Conservation (phyloP, 306 rosid species). For the Inga laurina region DNA sequence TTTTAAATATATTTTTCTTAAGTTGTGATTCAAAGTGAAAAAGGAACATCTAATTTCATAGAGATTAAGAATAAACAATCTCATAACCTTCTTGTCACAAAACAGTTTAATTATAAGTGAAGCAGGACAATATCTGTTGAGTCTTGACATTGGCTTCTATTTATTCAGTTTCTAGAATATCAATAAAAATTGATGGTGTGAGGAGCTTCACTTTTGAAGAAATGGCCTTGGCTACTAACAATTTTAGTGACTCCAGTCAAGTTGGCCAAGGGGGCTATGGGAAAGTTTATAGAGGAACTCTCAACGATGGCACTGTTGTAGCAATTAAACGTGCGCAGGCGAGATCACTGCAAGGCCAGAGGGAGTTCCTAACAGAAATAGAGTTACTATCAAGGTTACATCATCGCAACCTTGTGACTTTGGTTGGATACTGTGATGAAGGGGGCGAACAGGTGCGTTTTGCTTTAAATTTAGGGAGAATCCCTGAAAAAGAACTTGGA, state of each 20-base stretch:
- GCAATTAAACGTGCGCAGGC: slow-evolving; percentile 92
- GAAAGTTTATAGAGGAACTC: slow-evolving; percentile 73
- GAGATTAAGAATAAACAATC: background rate
- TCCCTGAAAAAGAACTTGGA: no score
- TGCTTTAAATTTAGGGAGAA: slow-evolving; percentile 6
- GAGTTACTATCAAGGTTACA: slow-evolving; percentile 73
- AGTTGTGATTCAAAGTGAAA: background rate
- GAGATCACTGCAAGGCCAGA: slow-evolving; percentile 82
- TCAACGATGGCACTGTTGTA: slow-evolving; percentile 59
- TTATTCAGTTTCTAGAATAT: slow-evolving; percentile 53
- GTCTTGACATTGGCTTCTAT: slow-evolving; percentile 31
- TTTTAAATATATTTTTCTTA: slow-evolving; percentile 16
- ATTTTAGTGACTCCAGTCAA: slow-evolving; percentile 59
- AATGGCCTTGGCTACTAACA: slow-evolving; percentile 65
- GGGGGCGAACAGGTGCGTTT: slow-evolving; percentile 74
- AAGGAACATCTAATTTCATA: background rate
- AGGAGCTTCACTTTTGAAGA: slow-evolving; percentile 61
- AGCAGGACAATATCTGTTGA: background rate
- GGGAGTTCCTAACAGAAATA: slow-evolving; percentile 89
- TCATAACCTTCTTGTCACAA: background rate
- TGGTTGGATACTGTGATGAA: slow-evolving; percentile 82
- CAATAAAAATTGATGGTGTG: slow-evolving; percentile 70
- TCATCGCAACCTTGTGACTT: slow-evolving; percentile 84
- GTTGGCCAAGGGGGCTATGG: slow-evolving; percentile 90
- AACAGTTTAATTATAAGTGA: background rate